Percentiles rank a stretch among this genome's conserved stretches.
Conservation (phyloP, 179 eudicot genomes). For the Beta lomatogona region DNA sequence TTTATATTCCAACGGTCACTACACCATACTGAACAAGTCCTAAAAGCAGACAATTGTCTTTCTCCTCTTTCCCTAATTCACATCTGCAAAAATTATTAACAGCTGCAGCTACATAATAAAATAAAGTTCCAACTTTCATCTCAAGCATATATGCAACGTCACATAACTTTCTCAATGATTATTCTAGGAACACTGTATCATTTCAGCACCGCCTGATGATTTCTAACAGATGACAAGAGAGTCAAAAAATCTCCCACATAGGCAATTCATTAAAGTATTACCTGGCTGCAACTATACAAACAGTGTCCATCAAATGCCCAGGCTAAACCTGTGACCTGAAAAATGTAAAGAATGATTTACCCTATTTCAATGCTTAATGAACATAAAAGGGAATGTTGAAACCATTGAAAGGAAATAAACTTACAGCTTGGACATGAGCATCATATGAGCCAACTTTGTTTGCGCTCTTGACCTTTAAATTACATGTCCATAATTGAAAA, state of each 20-base stretch:
- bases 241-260: background rate
- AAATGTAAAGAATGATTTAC: conserved; percentile 13
- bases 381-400: background rate
- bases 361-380: conserved; percentile 11
- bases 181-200: background rate
- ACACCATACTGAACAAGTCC: background rate
- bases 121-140: background rate
- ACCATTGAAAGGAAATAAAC: conserved; percentile 33
- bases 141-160: background rate
- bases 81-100: background rate
- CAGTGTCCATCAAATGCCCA: conserved; percentile 92
- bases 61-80: background rate
- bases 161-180: too few species aligned
- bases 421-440: conserved; percentile 74
- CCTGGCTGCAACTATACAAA: conserved; percentile 96
- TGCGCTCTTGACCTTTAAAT: conserved; percentile 38
- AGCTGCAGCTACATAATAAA: background rate
- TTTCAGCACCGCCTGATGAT: background rate
- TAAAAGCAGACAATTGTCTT: background rate
- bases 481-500: conserved; percentile 66
- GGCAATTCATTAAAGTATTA: conserved; percentile 25
- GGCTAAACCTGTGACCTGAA: conserved; percentile 81
- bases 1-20: background rate
- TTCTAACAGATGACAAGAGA: background rate
- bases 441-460: conserved; percentile 50